Conservation (phyloP, 1,284 basidiomycete species). For the Ustilago cynodontis region DNA sequence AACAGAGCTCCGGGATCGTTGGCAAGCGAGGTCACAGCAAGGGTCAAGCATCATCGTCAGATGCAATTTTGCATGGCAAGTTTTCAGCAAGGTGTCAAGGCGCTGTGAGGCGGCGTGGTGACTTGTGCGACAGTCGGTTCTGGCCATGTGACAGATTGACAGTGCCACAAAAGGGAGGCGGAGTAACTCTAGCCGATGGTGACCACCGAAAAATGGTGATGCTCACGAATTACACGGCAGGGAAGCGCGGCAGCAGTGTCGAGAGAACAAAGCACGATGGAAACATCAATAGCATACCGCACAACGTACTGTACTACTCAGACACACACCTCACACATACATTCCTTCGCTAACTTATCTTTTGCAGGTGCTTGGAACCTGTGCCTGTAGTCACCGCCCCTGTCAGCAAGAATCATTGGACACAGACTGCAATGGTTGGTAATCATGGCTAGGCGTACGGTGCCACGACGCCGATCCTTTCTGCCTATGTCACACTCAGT, state of each 20-base stretch:
- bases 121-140: not conserved
- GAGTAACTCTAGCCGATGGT: slow-evolving; percentile 11
- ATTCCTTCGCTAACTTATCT: not conserved
- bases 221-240: not conserved
- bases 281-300: not conserved
- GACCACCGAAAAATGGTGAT: slow-evolving; percentile 6
- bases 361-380: not conserved
- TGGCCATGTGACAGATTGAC: not conserved
- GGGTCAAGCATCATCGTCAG: not conserved
- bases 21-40: not conserved
- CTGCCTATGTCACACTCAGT: not conserved
- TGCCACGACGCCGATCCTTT: too few relatives aligned
- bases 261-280: not conserved
- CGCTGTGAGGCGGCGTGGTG: not conserved
- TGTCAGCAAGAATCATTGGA: too few relatives aligned
- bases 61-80: not conserved
- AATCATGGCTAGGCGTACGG: too few relatives aligned
- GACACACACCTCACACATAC: not conserved
- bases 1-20: not conserved
- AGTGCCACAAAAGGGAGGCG: not conserved
- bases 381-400: not conserved
- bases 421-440: too few relatives aligned
- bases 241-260: not conserved
- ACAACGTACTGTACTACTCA: too few relatives aligned
- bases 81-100: not conserved